A percentile compares a stretch with the other conserved stretches of the same genome.
phyloP scores from a whole-genome alignment of 75 land plant genomes.

The Chamaecyparis obtusa region DNA sequence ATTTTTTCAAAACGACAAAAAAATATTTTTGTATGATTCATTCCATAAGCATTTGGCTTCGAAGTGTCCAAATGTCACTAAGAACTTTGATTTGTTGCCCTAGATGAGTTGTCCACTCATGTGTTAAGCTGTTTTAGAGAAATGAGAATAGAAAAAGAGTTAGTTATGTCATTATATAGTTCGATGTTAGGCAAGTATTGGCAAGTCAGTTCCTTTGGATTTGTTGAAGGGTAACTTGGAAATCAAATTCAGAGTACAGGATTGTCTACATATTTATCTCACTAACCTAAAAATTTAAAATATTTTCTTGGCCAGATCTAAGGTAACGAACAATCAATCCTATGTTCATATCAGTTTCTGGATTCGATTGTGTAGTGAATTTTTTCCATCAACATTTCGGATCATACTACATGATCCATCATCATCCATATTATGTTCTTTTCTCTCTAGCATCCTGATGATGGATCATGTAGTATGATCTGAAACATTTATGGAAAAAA shows the following conservation, averaged over 20 bases:
- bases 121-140: not conserved
- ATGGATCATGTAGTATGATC: too few relatives aligned
- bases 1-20: too few relatives aligned
- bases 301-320: not conserved
- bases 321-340: not conserved
- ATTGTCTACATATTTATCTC: not conserved
- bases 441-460: too few relatives aligned
- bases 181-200: not conserved
- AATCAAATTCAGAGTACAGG: not conserved
- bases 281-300: not conserved
- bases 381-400: too few relatives aligned
- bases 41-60: not conserved
- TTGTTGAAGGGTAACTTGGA: not conserved
- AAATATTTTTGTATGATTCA: too few relatives aligned
- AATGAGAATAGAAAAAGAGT: not conserved
- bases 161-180: too few relatives aligned
- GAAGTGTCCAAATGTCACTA: not conserved
- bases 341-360: too few relatives aligned
- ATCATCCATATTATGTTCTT: too few relatives aligned
- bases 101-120: not conserved
- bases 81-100: not conserved
- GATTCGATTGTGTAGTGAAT: too few relatives aligned
- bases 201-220: not conserved
- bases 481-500: too few relatives aligned
- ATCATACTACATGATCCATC: too few relatives aligned